These are phyloP conservation scores for Chondrus crispus DNA, from an alignment of 23 red algal species.

Conservation along the genomic window DNA sequence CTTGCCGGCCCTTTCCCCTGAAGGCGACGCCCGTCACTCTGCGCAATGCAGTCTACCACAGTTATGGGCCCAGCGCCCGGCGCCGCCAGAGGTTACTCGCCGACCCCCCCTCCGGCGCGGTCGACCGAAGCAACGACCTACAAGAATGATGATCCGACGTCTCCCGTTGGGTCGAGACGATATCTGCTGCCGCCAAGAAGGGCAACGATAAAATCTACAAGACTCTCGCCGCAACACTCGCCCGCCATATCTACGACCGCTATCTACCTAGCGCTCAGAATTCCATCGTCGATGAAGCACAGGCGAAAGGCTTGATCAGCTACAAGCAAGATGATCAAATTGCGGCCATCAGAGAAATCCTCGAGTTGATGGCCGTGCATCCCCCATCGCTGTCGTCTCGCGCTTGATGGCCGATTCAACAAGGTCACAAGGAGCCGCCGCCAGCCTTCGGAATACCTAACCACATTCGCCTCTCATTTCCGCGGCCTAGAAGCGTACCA, in stretches of 20 bases:
- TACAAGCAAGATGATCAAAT: constrained; percentile 12
- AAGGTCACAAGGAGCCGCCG: neutral
- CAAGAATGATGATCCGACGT: neutral
- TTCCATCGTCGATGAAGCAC: neutral
- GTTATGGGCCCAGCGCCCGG: neutral
- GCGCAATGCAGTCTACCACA: neutral
- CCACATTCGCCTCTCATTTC: neutral
- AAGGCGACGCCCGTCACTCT: neutral
- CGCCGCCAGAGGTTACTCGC: neutral
- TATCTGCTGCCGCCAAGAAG: neutral
- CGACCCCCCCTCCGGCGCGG: neutral
- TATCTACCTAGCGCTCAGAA: neutral
- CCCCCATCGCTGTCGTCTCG: neutral
- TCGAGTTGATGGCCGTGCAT: neutral
- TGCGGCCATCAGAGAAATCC: neutral
- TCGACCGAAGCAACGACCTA: neutral
- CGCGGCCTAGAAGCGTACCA: neutral
- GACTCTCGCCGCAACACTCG: neutral
- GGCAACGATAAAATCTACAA: neutral
- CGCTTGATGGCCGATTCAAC: neutral
- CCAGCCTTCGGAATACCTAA: neutral
- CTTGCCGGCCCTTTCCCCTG: too few relatives aligned
- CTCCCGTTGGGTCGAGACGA: neutral
- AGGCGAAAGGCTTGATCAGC: neutral
- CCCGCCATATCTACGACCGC: neutral